Percentiles rank a stretch among this genome's conserved stretches.
Evolutionary conservation across 371 early-diverging fungal species (phyloP).

Genomic region (Rhizopus delemar): DNA sequence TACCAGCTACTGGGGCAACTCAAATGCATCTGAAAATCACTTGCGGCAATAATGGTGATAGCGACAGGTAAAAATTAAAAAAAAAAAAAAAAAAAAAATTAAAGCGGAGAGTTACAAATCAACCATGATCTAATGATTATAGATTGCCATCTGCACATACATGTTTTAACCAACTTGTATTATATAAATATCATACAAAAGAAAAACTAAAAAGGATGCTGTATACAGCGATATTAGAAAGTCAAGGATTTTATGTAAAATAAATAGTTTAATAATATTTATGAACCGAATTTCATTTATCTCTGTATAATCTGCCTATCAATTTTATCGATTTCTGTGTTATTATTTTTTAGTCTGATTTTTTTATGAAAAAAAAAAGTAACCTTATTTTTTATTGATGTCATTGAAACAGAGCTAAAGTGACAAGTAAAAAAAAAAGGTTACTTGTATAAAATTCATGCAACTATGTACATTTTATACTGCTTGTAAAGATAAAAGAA

Average conservation of each 20-base stretch:
- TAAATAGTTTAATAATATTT: slow-evolving; percentile 23
- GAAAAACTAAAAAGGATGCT: slow-evolving; percentile 83
- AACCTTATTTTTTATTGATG: slow-evolving; percentile 2
- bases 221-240: slow-evolving; percentile 79
- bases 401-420: background rate
- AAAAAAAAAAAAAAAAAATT: background rate
- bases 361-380: background rate
- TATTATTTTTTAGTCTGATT: background rate
- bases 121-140: slow-evolving; percentile 12
- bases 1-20: slow-evolving; percentile 89
- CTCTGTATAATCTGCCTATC: slow-evolving; percentile 1
- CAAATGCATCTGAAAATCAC: slow-evolving; percentile 78
- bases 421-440: no score
- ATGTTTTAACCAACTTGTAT: slow-evolving; percentile 93
- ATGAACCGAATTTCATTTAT: background rate
- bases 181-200: slow-evolving; percentile 78
- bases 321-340: slow-evolving; percentile 6
- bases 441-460: background rate
- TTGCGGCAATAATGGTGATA: slow-evolving; percentile 70
- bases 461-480: background rate
- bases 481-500: background rate
- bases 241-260: slow-evolving; percentile 89
- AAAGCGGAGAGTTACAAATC: background rate
- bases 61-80: slow-evolving; percentile 32
- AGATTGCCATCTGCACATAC: slow-evolving; percentile 94